Base-by-base conservation (phyloP, 129 eudicot species). In the Gnaphalium uliginosum region DNA sequence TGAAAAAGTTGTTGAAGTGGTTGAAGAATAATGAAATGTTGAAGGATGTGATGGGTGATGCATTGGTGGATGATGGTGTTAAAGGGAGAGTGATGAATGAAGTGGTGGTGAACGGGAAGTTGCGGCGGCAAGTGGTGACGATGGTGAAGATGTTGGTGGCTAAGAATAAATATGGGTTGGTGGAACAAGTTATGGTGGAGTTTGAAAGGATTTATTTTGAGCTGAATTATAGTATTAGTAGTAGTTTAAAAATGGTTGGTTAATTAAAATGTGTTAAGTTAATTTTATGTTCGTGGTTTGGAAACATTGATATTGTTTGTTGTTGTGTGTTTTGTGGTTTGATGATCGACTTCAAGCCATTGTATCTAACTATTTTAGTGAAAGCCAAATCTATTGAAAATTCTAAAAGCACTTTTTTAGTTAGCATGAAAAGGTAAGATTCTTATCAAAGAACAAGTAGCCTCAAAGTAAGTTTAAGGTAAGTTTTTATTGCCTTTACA, bases 131-230 rank as follows among this genome's bases (percentile, higher is more conserved):
- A 56, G 74, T 92, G 86, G 89, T 84, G 75, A 81, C 76, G 73
- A n/a, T 92, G 61, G 76, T 89, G 56, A 87, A 87, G 58, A 57
- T 89, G 88, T 26, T 92, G 73, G 86, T 82, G 66, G 83, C 79
- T 6, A 92, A 89, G 66, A 74, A 25, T n/a, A 78, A 85, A 27
- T 65, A 86, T 39, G 91, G 75, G 27, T 56, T 89, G 79, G 77
- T 92, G 72, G 69, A 51, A 1, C 87, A 84, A 18, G 91, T 87
- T 30, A 66, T 92, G 85, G 24, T 46, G 51, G 97, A 92, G 71
- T 92, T 89, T 32, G 61, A 80, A 43, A 84, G 83, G 87, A 80
- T 92, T 65, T 87, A 81, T 43, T 71, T 41, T 65, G 81, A 85
- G 50, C 57, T 90, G 59, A 74, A 57, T 60, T 48, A 59, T 13